Evolutionary conservation across 192 early-diverging fungal species (phyloP).

Genomic region (Coemansia sp.): DNA sequence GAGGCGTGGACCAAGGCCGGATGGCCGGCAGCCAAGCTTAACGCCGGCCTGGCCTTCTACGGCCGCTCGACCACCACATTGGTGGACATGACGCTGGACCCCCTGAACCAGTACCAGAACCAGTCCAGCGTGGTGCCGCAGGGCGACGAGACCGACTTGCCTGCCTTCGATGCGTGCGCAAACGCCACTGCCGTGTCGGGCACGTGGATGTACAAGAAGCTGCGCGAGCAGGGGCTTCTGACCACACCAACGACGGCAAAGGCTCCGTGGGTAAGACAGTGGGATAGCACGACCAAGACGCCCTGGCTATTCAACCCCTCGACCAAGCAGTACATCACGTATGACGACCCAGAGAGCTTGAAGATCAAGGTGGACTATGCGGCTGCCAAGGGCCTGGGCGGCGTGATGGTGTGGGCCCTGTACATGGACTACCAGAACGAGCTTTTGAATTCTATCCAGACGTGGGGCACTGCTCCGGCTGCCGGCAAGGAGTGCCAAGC

Average conservation of each 20-base stretch:
- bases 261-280: slow-evolving; percentile 61
- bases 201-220: slow-evolving; percentile 63
- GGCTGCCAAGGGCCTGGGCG: slow-evolving; percentile 53
- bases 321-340: slow-evolving; percentile 66
- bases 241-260: slow-evolving; percentile 50
- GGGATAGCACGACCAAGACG: slow-evolving; percentile 59
- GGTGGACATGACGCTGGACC: slow-evolving; percentile 53
- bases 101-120: slow-evolving; percentile 49
- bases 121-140: slow-evolving; percentile 35
- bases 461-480: slow-evolving; percentile 4
- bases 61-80: slow-evolving; percentile 52
- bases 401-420: slow-evolving; percentile 60
- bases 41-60: slow-evolving; percentile 62
- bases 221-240: slow-evolving; percentile 59
- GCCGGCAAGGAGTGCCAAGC: background rate
- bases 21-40: slow-evolving; percentile 60
- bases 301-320: slow-evolving; percentile 58
- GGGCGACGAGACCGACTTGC: slow-evolving; percentile 56
- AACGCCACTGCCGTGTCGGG: slow-evolving; percentile 57
- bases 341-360: slow-evolving; percentile 72
- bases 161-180: slow-evolving; percentile 52
- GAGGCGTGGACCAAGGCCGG: slow-evolving; percentile 56
- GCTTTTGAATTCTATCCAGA: slow-evolving; percentile 51
- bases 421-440: slow-evolving; percentile 56
- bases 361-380: slow-evolving; percentile 60